Base-by-base conservation (phyloP, 129 eudicot species). In the Saussurea involucrata region DNA sequence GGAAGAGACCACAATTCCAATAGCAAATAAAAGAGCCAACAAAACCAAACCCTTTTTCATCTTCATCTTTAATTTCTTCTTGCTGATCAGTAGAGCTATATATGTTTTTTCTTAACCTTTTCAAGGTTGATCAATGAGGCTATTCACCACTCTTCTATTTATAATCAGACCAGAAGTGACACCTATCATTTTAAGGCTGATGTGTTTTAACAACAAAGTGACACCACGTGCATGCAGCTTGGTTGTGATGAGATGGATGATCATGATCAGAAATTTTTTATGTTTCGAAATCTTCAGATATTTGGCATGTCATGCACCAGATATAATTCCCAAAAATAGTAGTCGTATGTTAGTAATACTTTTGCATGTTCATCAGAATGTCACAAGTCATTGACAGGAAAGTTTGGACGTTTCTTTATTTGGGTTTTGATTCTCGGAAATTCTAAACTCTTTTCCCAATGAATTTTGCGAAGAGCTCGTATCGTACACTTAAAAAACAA, bases 11-110 rank as follows among this genome's bases (percentile, higher is more conserved):
- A 81, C 63, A 17, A 75, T 58, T 6, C 80, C 76, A 32, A 81
- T 21, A 58, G 80, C 76, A 68, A 81, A 81, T 68, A 81, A 60
- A 74, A 81, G 40, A 29, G 71, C 76, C 42, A 81, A 74, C 76
- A 81, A 68, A 40, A 74, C 76, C 24, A 81, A 81, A 74, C 84
- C 20, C 64, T 29, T 81, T 57, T 22, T 74, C 0, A 68, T 74
- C 80, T 68, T 81, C 84, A 81, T 81, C 36, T 80, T 57, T n/a
- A n/a, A n/a, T n/a, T n/a, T n/a, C n/a, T n/a, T 64, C 12, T 31
- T 8, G 25, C 20, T 40, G 5, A 21, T 4, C 6, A 22, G n/a
- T 4, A 8, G 0, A 0, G n/a, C 8, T 70, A 17, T 58, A 12
- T 37, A 5, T 60, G n/a, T 21, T 36, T 22, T 11, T 15, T 5